These are phyloP conservation scores for Syzygium malaccense DNA, from an alignment of 441 rosid species.

Conservation along the genomic window DNA sequence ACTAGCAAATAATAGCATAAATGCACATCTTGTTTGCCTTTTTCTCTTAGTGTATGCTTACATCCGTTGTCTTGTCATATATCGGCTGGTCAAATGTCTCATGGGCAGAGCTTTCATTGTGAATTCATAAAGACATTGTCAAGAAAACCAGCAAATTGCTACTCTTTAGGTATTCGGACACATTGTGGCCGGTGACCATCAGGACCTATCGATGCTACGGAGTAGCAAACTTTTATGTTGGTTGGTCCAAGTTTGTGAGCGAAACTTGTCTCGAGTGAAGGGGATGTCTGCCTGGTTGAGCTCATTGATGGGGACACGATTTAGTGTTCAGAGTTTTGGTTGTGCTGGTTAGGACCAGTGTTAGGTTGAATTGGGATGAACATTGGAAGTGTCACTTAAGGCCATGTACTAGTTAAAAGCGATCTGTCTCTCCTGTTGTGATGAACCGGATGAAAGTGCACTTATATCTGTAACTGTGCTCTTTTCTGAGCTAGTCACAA, in stretches of 20 bases:
- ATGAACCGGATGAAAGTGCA: background rate
- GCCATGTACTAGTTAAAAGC: background rate
- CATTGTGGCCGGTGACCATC: background rate
- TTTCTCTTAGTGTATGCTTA: too few species aligned
- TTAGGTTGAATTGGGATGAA: background rate
- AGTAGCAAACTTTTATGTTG: background rate
- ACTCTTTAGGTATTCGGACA: too few species aligned
- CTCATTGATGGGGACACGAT: background rate
- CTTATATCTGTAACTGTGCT: too few species aligned
- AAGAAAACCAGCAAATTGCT: too few species aligned
- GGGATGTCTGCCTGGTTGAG: background rate
- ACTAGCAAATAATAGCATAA: too few species aligned
- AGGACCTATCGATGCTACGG: accelerated
- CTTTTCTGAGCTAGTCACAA: background rate
- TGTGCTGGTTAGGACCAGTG: too few species aligned
- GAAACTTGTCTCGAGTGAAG: background rate
- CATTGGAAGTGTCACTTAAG: background rate
- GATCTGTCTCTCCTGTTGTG: background rate
- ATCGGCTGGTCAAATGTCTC: too few species aligned
- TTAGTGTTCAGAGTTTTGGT: too few species aligned
- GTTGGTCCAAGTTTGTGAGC: accelerated
- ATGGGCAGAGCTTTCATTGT: too few species aligned
- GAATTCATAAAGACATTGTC: too few species aligned
- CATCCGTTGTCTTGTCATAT: too few species aligned
- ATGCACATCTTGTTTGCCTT: too few species aligned